A percentile compares a stretch with the other conserved stretches of the same genome.
phyloP scores from a whole-genome alignment of 768 basidiomycete genomes.

The Kwoniella mangroviensis region DNA sequence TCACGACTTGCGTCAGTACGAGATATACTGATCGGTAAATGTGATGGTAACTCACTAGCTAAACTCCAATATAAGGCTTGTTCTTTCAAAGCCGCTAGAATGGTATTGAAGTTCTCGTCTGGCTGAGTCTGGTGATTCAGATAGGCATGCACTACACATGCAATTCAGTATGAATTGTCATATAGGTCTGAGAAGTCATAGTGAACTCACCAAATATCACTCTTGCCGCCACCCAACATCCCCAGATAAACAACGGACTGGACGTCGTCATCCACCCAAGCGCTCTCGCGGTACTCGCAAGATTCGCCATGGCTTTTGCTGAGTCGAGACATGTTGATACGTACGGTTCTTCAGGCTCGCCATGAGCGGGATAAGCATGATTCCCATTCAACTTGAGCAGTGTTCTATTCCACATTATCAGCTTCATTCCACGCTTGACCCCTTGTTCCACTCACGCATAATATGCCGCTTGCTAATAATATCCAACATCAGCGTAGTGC shows the following conservation, averaged over 20 bases:
- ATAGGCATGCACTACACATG: slow-evolving; percentile 45
- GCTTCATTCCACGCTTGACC: background rate
- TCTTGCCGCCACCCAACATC: slow-evolving; percentile 54
- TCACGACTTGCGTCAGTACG: background rate
- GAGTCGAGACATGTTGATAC: slow-evolving; percentile 46
- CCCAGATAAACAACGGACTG: slow-evolving; percentile 55
- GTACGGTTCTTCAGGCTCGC: slow-evolving; percentile 51
- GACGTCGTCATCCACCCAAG: slow-evolving; percentile 37
- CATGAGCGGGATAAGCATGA: slow-evolving; percentile 54
- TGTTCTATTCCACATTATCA: slow-evolving; percentile 29
- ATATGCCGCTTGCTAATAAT: slow-evolving; percentile 48
- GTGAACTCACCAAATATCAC: slow-evolving; percentile 47
- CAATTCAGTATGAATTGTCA: slow-evolving; percentile 1
- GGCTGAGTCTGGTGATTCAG: slow-evolving; percentile 39
- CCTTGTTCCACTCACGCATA: slow-evolving; percentile 44
- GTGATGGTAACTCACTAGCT: slow-evolving; percentile 43
- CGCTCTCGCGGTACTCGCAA: slow-evolving; percentile 26
- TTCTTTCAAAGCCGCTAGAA: slow-evolving; percentile 40
- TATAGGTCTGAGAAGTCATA: background rate
- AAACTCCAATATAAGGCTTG: slow-evolving; percentile 50
- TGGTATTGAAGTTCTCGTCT: slow-evolving; percentile 48
- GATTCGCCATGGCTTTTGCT: slow-evolving; percentile 36
- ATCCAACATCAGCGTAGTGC: background rate
- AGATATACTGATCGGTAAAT: background rate
- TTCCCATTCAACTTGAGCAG: slow-evolving; percentile 54